Evolutionary conservation across 2,329 filamentous ascomycete species (phyloP), one percentile per base, ranked within the genome.

Genomic region (Cladophialophora yegresii): DNA sequence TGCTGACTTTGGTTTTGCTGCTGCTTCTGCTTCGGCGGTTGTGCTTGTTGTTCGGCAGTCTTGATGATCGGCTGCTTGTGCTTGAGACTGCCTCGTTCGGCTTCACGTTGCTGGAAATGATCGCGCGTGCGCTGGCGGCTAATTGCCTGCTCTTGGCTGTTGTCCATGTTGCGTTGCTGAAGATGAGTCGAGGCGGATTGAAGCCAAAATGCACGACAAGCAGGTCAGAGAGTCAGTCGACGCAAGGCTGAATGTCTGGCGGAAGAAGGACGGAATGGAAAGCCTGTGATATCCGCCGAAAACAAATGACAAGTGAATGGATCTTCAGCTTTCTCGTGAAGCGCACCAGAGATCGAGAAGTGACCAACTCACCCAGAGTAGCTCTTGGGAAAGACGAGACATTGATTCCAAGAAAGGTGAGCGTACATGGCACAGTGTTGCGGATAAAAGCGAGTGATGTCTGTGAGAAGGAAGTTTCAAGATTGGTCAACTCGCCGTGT

Each of bases 1-100:
- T 49, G 45, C 20, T 49, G 20, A 20, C 20, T 10, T 9, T 6
- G 28, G 16, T 45, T 45, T 45, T 45, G n/a, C 23, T 20, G 12
- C 10, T 54, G 13, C 10, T 43, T 45, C 16, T 49, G 36, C 23
- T 45, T 58, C 26, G 26, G 20, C 23, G 4, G 22, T 20, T 43
- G 36, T 16, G 33, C 12, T 12, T 56, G 32, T 56, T 56, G 33
- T 30, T 56, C 54, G 5, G 33, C 12, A 45, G 54, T 43, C 54
- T 56, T 56, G 54, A 56, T 43, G 9, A 56, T 56, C 1, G 36
- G 36, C 16, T 26, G 54, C 28, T 56, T 56, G 54, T n/a, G 54
- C 12, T 16, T 32, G 33, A 56, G 54, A 20, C 54, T 56, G 8
- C 54, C 54, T 9, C 54, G 54, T 3, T 56, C 54, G 13, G 43